These are phyloP conservation scores for Suillus americanus DNA, from an alignment of 768 basidiomycete species.

Conservation along the genomic window DNA sequence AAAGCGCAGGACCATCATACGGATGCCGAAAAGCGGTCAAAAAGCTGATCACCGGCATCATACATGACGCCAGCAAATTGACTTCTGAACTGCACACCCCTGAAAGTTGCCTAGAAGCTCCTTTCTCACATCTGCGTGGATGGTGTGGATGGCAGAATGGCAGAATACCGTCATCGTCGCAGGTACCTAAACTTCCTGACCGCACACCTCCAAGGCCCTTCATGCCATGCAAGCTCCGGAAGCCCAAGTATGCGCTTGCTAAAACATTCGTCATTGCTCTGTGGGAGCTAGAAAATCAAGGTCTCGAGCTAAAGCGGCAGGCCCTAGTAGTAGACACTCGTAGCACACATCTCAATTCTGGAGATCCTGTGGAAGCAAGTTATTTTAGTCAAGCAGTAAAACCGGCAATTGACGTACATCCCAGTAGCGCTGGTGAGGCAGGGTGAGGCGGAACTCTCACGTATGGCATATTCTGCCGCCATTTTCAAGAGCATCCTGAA, in stretches of 20 bases:
- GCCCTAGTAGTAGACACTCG: neutral
- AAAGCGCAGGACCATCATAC: neutral
- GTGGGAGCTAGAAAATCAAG: neutral
- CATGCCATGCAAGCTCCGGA: neutral
- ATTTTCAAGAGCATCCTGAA: neutral
- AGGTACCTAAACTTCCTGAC: neutral
- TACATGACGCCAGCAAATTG: neutral
- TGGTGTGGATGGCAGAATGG: too few relatives aligned
- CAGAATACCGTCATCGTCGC: too few relatives aligned
- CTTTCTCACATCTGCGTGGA: neutral
- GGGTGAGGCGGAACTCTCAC: neutral
- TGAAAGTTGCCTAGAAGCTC: neutral
- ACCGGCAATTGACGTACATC: neutral
- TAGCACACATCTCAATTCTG: neutral
- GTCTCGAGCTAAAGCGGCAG: neutral
- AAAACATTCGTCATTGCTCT: neutral
- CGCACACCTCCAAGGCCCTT: neutral
- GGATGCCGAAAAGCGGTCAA: neutral
- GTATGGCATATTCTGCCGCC: neutral
- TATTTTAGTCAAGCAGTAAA: neutral
- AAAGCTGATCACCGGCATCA: neutral
- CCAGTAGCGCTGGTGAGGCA: neutral
- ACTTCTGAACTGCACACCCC: neutral
- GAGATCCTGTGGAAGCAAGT: neutral
- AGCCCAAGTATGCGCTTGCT: neutral